A percentile compares a stretch with the other conserved stretches of the same genome.
phyloP scores from a whole-genome alignment of 2,329 filamentous ascomycete genomes.

The Calonectria leucothoes region DNA sequence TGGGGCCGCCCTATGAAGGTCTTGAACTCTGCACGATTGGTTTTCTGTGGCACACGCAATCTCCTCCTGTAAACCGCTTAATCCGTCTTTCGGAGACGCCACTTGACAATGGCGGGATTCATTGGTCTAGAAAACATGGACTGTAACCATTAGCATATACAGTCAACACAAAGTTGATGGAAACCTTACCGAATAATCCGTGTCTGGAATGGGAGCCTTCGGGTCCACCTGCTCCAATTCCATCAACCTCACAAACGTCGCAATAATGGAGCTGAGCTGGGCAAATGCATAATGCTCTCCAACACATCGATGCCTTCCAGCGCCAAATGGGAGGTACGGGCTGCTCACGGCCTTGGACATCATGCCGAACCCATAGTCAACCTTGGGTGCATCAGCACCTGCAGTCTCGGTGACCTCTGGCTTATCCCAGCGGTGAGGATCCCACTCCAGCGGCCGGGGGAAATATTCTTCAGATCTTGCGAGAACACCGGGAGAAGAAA shows the following conservation, averaged over 20 bases:
- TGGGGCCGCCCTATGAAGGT: not conserved
- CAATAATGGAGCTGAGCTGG: slow-evolving; percentile 87
- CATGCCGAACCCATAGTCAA: slow-evolving; percentile 95
- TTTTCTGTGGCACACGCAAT: no score
- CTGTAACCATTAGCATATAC: slow-evolving; percentile 7
- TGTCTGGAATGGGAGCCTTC: slow-evolving; percentile 74
- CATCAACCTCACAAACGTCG: slow-evolving; percentile 79
- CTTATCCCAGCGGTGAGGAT: slow-evolving; percentile 88
- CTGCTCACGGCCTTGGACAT: slow-evolving; percentile 90
- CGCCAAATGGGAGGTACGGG: slow-evolving; percentile 94
- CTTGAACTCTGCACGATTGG: not conserved
- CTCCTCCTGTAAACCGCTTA: not conserved
- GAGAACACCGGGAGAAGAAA: slow-evolving; percentile 86
- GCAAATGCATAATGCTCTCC: slow-evolving; percentile 96
- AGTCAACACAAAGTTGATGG: fast-evolving
- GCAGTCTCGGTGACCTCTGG: slow-evolving; percentile 52
- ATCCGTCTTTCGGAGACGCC: slow-evolving; percentile 27
- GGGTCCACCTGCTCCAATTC: slow-evolving; percentile 65
- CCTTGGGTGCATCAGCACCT: slow-evolving; percentile 75
- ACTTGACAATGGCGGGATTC: slow-evolving; percentile 34
- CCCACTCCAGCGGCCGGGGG: slow-evolving; percentile 83
- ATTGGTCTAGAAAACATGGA: slow-evolving; percentile 40
- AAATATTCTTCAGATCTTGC: slow-evolving; percentile 80
- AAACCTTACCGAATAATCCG: slow-evolving; percentile 66
- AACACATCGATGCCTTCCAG: slow-evolving; percentile 93